phyloP scores from a whole-genome alignment of 495 filamentous ascomycete species.

The Emericellopsis terricola region DNA sequence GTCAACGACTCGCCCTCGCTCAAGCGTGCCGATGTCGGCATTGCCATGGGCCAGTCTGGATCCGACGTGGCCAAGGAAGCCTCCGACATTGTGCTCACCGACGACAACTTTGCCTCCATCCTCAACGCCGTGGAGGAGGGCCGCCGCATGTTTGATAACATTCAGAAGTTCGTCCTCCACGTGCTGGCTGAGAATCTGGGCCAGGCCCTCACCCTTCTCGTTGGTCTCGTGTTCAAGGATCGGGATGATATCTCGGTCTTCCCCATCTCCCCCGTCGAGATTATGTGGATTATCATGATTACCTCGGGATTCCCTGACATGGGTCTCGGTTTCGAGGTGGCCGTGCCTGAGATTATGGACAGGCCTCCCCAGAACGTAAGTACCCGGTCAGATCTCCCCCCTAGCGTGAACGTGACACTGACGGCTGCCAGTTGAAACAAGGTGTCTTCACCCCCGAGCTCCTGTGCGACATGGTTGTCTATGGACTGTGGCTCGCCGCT shows the following conservation, averaged over 20 bases:
- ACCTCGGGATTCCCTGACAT: slow-evolving; percentile 52
- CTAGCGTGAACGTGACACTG: neutral
- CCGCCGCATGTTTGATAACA: slow-evolving; percentile 54
- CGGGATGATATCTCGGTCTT: slow-evolving; percentile 40
- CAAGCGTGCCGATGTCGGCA: slow-evolving; percentile 45
- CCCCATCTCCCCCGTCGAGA: slow-evolving; percentile 48
- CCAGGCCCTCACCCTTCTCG: slow-evolving; percentile 46
- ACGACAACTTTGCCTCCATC: slow-evolving; percentile 18
- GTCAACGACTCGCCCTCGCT: slow-evolving; percentile 54
- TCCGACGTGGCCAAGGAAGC: slow-evolving; percentile 3
- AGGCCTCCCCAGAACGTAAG: slow-evolving; percentile 45
- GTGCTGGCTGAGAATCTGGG: slow-evolving; percentile 52
- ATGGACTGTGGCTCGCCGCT: slow-evolving; percentile 51
- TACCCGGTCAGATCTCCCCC: too few species aligned
- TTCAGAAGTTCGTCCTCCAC: slow-evolving; percentile 59
- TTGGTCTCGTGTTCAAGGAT: slow-evolving; percentile 54
- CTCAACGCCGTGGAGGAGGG: slow-evolving; percentile 49
- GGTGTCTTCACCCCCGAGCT: slow-evolving; percentile 47
- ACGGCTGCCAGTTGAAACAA: neutral
- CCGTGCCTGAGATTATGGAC: slow-evolving; percentile 45
- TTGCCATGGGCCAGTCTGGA: slow-evolving; percentile 36
- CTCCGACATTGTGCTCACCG: slow-evolving; percentile 2
- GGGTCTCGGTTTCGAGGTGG: slow-evolving; percentile 49
- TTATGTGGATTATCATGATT: slow-evolving; percentile 59
- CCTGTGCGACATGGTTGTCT: slow-evolving; percentile 47